Base-by-base conservation (phyloP, 441 rosid genomes). In the Viola pubescens region DNA sequence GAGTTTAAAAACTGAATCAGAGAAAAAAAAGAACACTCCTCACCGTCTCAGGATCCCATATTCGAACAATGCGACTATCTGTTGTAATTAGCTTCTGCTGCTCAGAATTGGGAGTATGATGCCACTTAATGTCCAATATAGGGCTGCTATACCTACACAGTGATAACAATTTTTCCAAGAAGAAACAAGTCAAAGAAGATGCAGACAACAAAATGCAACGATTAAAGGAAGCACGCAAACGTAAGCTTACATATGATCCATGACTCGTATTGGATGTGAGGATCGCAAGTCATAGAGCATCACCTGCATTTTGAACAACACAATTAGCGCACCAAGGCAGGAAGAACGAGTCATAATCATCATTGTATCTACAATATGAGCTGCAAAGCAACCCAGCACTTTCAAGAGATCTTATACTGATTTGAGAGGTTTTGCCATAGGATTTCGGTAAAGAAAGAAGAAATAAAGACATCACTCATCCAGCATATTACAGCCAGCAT, bases 41-140 rank as follows among this genome's bases (percentile, higher is more conserved):
- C 63, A 92, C 98, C 58, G 90, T 87, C 73, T 87, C 96, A 3
- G 98, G 97, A 67, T 89, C 95, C 97, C 98, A 92, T 77, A 89
- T 79, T 76, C 89, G 84, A 67, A 92, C 98, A 69, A 85, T 58
- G 73, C 85, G 91, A 54, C 66, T 81, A 73, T 92, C 97, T 12
- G 97, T 82, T 39, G 96, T 82, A 59, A 92, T 78, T 67, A 92
- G 61, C 75, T 84, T 85, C 41, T 85, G 88, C 13, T 76, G 70
- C 39, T 89, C 94, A 59, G 89, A 80, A 71, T 87, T 87, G 37
- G 79, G 85, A 67, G 88, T 84, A 3, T 68, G 78, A 72, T 92
- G 98, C 98, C 98, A 87, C 76, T 87, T 89, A 51, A 92, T 85
- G 65, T 82, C 88, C 77, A 89, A 72, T 77, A 87, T 89, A 41